Evolutionary conservation across 768 basidiomycete species (phyloP).

Genomic region (Tulasnella calospora): DNA sequence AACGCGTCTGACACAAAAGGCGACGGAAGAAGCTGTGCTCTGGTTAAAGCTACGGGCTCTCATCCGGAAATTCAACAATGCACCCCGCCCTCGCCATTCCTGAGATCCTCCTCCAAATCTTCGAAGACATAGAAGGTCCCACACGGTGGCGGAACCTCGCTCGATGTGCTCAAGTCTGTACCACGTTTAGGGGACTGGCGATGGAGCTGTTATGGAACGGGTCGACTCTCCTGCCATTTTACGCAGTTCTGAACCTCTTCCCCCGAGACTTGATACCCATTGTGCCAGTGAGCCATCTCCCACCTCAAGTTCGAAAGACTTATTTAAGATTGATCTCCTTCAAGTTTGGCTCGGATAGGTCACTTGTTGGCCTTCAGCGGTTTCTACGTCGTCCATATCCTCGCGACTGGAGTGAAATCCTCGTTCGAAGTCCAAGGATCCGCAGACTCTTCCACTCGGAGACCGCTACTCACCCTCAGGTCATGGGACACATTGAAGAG

Average conservation of each 20-base stretch:
- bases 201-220: background rate
- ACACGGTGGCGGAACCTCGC: background rate
- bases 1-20: too few species aligned
- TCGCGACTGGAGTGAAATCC: background rate
- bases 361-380: background rate
- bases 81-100: background rate
- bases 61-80: background rate
- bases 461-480: background rate
- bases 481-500: background rate
- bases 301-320: background rate
- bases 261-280: background rate
- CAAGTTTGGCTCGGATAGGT: background rate
- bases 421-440: background rate
- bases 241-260: background rate
- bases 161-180: constrained; percentile 1
- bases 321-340: background rate
- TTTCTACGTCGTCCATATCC: background rate
- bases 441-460: background rate
- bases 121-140: background rate
- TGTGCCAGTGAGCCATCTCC: background rate
- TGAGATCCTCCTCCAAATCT: constrained; percentile 4
- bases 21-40: too few species aligned
- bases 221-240: background rate
- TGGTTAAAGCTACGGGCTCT: background rate
- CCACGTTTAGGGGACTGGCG: background rate